These are phyloP conservation scores for Gracilaria domingensis DNA, from an alignment of 23 red algal species.

Conservation along the genomic window DNA sequence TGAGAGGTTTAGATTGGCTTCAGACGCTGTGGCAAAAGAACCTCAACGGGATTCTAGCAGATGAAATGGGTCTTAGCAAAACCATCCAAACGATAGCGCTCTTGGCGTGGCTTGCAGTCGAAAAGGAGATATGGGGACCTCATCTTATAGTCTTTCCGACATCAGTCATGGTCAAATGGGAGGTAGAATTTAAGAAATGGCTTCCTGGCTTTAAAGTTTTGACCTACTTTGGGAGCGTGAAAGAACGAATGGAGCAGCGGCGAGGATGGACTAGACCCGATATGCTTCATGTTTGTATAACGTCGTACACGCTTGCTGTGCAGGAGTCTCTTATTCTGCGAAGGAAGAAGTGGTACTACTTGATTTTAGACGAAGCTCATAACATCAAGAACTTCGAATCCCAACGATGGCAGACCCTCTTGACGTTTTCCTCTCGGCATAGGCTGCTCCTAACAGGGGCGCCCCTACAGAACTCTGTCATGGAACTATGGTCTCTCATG, in stretches of 20 bases:
- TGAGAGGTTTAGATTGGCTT: slow-evolving; percentile 88
- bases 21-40: slow-evolving; percentile 81
- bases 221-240: slow-evolving; percentile 82
- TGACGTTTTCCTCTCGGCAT: slow-evolving; percentile 82
- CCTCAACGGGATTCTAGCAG: slow-evolving; percentile 95
- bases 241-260: slow-evolving; percentile 81
- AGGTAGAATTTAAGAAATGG: slow-evolving; percentile 98
- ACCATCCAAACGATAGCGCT: slow-evolving; percentile 96
- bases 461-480: slow-evolving; percentile 95
- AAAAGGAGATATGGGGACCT: slow-evolving; percentile 86
- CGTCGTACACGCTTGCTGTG: slow-evolving; percentile 89
- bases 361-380: slow-evolving; percentile 98
- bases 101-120: slow-evolving; percentile 83
- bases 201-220: slow-evolving; percentile 87
- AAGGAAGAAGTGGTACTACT: slow-evolving; percentile 88
- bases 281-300: slow-evolving; percentile 92
- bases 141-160: slow-evolving; percentile 94
- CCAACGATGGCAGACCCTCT: slow-evolving; percentile 87
- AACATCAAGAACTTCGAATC: slow-evolving; percentile 99
- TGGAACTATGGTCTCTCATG: slow-evolving; percentile 97
- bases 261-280: slow-evolving; percentile 88
- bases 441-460: slow-evolving; percentile 94
- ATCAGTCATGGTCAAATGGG: slow-evolving; percentile 97
- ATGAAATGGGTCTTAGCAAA: slow-evolving; percentile 99
- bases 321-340: slow-evolving; percentile 76